These are phyloP conservation scores for Alnus rubra DNA, from an alignment of 306 rosid species.

Conservation along the genomic window DNA sequence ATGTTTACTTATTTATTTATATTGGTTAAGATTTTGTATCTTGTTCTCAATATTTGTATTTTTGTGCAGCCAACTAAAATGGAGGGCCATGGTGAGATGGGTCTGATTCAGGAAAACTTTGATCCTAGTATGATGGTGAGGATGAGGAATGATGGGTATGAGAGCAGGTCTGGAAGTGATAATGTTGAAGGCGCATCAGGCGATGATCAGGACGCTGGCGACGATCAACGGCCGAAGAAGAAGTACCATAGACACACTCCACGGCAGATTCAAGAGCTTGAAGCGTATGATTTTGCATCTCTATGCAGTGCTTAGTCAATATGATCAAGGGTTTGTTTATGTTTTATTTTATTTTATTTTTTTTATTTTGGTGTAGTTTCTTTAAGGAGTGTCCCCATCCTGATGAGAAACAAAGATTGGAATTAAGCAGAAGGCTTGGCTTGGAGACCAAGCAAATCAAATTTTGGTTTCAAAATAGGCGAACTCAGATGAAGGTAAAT, in stretches of 20 bases:
- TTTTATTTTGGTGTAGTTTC: slow-evolving; percentile 51
- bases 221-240: slow-evolving; percentile 52
- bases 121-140: slow-evolving; percentile 54
- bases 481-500: slow-evolving; percentile 92
- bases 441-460: slow-evolving; percentile 86
- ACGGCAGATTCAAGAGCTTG: slow-evolving; percentile 81
- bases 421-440: slow-evolving; percentile 66
- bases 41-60: slow-evolving; percentile 13
- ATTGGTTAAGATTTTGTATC: slow-evolving; percentile 1
- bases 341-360: background rate
- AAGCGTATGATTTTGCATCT: slow-evolving; percentile 48
- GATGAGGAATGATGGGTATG: slow-evolving; percentile 72
- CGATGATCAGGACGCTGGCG: slow-evolving; percentile 71
- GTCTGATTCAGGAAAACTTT: slow-evolving; percentile 54
- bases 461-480: slow-evolving; percentile 92
- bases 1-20: slow-evolving; percentile 5
- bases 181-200: slow-evolving; percentile 74
- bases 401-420: slow-evolving; percentile 88
- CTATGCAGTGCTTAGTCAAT: slow-evolving; percentile 5
- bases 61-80: slow-evolving; percentile 55
- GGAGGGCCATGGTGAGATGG: slow-evolving; percentile 63
- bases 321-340: slow-evolving; percentile 17
- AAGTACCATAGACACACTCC: slow-evolving; percentile 93
- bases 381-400: slow-evolving; percentile 91
- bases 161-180: slow-evolving; percentile 86